phyloP scores from a whole-genome alignment of 176 grass and related monocot genomes.

The Oryza glumipatula region DNA sequence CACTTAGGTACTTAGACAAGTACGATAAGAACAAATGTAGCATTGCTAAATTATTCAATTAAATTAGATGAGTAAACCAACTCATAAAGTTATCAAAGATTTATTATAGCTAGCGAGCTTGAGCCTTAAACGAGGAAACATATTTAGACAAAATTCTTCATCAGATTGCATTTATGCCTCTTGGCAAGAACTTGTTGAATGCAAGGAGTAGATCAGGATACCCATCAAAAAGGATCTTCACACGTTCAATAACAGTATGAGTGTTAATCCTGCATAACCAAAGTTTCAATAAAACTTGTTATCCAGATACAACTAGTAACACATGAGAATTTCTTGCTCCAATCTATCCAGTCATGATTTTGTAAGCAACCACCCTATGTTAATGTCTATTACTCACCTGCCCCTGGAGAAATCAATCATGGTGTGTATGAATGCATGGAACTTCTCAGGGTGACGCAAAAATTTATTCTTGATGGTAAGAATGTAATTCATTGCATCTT shows the following conservation, averaged over 20 bases:
- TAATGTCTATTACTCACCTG: neutral
- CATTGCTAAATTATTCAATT: neutral
- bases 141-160: neutral
- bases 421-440: neutral
- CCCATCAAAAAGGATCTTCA: neutral
- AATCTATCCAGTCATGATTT: neutral
- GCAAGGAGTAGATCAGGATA: neutral
- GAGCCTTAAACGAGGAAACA: neutral
- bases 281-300: neutral
- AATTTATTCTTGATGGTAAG: neutral
- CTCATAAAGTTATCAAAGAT: neutral
- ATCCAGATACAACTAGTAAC: neutral
- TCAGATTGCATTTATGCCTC: neutral
- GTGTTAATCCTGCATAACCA: neutral
- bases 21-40: neutral
- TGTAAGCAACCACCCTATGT: neutral
- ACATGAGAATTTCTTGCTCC: neutral
- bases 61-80: neutral
- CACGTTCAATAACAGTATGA: neutral
- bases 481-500: neutral
- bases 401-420: neutral
- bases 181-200: neutral
- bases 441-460: neutral
- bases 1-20: no score
- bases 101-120: neutral